These are phyloP conservation scores for Metschnikowia cubensis DNA, from an alignment of 805 yeast species.

Conservation along the genomic window DNA sequence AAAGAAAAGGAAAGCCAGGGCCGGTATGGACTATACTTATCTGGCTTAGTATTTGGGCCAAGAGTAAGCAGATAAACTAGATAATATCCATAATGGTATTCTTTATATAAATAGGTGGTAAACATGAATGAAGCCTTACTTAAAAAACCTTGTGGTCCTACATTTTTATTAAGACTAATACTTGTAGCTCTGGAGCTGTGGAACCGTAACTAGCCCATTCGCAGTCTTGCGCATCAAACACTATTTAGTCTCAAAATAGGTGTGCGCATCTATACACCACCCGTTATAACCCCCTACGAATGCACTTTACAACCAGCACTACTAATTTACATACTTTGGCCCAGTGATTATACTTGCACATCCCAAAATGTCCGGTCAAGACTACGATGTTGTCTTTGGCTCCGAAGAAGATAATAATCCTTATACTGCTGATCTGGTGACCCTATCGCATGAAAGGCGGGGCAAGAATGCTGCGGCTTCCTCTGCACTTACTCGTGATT, in stretches of 20 bases:
- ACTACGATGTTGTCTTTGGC: constrained; percentile 10
- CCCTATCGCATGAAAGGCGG: constrained; percentile 5
- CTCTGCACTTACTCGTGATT: background rate
- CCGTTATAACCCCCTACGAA: background rate
- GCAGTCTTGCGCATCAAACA: background rate
- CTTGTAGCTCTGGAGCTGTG: background rate
- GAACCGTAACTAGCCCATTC: background rate
- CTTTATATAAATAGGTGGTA: too few species aligned
- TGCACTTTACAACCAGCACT: background rate
- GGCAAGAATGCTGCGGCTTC: background rate
- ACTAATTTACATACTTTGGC: background rate
- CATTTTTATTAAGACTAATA: too few species aligned
- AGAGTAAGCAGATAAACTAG: too few species aligned
- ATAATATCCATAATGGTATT: too few species aligned
- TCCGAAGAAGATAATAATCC: constrained; percentile 38
- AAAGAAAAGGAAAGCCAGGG: too few species aligned
- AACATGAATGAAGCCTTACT: too few species aligned
- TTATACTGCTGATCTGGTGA: constrained; percentile 1
- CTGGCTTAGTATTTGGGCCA: too few species aligned
- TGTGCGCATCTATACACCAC: constrained; percentile 1
- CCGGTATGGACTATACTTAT: too few species aligned
- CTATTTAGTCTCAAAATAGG: too few species aligned
- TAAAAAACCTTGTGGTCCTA: too few species aligned
- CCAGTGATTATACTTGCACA: background rate
- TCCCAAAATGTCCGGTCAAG: background rate